Evolutionary conservation across 2,329 filamentous ascomycete species (phyloP).

Genomic region (Pestalotiopsis fici): DNA sequence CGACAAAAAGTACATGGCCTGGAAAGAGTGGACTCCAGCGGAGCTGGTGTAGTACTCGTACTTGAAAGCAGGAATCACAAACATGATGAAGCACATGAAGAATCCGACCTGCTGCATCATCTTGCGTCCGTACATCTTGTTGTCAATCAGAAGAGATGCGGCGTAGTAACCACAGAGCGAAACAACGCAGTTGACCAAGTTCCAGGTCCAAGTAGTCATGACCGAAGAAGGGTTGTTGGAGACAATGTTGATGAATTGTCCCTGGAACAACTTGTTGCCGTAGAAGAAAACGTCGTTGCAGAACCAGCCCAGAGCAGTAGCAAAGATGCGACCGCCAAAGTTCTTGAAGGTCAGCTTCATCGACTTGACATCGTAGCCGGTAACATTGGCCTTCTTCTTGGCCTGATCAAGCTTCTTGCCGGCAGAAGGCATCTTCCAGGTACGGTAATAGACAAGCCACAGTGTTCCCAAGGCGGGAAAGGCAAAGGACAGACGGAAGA

Average conservation of each 20-base stretch:
- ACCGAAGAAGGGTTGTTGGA: slow-evolving; percentile 69
- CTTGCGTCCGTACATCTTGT: slow-evolving; percentile 95
- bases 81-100: slow-evolving; percentile 89
- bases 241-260: slow-evolving; percentile 84
- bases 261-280: slow-evolving; percentile 97
- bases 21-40: slow-evolving; percentile 80
- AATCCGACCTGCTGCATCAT: slow-evolving; percentile 96
- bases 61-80: slow-evolving; percentile 87
- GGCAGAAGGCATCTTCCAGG: slow-evolving; percentile 89
- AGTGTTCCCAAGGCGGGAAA: slow-evolving; percentile 87
- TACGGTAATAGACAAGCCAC: slow-evolving; percentile 95
- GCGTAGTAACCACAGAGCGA: slow-evolving; percentile 87
- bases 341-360: slow-evolving; percentile 76
- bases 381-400: slow-evolving; percentile 86
- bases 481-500: slow-evolving; percentile 89
- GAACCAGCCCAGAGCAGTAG: slow-evolving; percentile 89
- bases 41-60: slow-evolving; percentile 79
- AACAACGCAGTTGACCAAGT: slow-evolving; percentile 86
- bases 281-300: slow-evolving; percentile 99
- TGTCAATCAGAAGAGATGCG: slow-evolving; percentile 86
- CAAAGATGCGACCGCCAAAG: slow-evolving; percentile 84
- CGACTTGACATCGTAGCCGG: slow-evolving; percentile 88
- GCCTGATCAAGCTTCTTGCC: slow-evolving; percentile 78
- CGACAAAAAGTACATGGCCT: slow-evolving; percentile 96
- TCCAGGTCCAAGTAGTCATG: slow-evolving; percentile 89